These are phyloP conservation scores for Sporisorium graminicola DNA, from an alignment of 1,284 basidiomycete genomes.

Conservation along the genomic window DNA sequence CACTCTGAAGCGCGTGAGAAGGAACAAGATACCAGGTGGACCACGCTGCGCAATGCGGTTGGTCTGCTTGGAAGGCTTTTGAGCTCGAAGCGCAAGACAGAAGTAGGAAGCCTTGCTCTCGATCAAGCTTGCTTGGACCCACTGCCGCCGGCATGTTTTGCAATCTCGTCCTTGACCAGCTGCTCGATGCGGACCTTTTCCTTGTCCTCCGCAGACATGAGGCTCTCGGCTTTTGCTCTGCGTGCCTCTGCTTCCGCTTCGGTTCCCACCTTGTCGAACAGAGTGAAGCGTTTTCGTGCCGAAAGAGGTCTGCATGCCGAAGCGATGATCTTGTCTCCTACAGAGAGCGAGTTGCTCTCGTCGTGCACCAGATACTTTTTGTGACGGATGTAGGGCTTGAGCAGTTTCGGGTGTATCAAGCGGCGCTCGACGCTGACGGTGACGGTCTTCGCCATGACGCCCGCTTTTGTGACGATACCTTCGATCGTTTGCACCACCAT, in stretches of 20 bases:
- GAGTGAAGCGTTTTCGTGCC: conserved; percentile 61
- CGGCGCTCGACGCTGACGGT: conserved; percentile 62
- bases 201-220: conserved; percentile 60
- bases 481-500: conserved; percentile 47
- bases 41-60: not conserved
- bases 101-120: not conserved
- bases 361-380: conserved; percentile 67
- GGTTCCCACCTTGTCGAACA: conserved; percentile 54
- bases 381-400: conserved; percentile 64
- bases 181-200: conserved; percentile 61
- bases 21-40: not conserved
- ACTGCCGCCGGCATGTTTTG: conserved; percentile 28
- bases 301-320: conserved; percentile 64
- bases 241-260: conserved; percentile 37
- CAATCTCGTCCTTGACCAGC: conserved; percentile 57
- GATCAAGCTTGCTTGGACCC: conserved; percentile 24
- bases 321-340: conserved; percentile 64
- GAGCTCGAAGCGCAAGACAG: too few relatives aligned
- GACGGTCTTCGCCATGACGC: conserved; percentile 67
- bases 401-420: conserved; percentile 60
- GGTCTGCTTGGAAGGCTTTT: too few relatives aligned
- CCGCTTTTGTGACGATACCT: conserved; percentile 65
- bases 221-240: conserved; percentile 42
- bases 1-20: not conserved
- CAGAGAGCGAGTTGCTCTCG: conserved; percentile 47